Conservation (phyloP, 208 protist genomes). For the Wallacemonas sp. region DNA sequence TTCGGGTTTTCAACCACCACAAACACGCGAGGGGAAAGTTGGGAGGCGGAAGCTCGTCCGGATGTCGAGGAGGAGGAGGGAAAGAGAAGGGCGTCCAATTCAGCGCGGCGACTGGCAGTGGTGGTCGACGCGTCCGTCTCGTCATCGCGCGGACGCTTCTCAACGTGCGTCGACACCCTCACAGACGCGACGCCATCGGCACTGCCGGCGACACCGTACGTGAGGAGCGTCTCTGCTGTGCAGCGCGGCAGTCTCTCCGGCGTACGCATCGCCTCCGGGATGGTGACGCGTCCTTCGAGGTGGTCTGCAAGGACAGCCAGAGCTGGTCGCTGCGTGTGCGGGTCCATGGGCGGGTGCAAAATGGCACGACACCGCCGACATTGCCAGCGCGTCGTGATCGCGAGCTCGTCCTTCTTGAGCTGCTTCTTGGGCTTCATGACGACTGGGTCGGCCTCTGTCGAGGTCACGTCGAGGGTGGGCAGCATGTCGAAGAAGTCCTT, state of each 20-base stretch:
- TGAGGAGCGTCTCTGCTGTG: background rate
- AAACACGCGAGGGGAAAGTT: conserved; percentile 33
- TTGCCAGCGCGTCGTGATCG: conserved; percentile 35
- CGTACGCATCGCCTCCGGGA: no score
- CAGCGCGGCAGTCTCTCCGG: background rate
- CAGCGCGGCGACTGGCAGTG: background rate
- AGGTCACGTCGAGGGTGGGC: conserved; percentile 5
- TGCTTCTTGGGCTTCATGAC: conserved; percentile 21
- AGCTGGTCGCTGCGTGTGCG: conserved; percentile 34
- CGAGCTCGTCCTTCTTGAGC: conserved; percentile 21
- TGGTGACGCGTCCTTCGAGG: conserved; percentile 32
- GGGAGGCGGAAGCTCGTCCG: background rate
- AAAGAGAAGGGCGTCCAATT: background rate
- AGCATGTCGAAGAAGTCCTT: conserved; percentile 50
- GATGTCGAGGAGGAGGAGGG: background rate
- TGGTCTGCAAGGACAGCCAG: conserved; percentile 49
- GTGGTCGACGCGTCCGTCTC: no score
- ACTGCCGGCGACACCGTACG: background rate
- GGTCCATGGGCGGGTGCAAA: conserved; percentile 36
- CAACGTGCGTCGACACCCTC: background rate
- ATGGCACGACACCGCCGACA: conserved; percentile 39
- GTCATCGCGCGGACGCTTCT: background rate
- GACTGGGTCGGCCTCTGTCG: background rate
- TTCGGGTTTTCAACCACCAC: conserved; percentile 74
- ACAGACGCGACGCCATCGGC: background rate